phyloP scores from a whole-genome alignment of 1,139 yeast species.

The Kurtzmaniella quercitrusa region DNA sequence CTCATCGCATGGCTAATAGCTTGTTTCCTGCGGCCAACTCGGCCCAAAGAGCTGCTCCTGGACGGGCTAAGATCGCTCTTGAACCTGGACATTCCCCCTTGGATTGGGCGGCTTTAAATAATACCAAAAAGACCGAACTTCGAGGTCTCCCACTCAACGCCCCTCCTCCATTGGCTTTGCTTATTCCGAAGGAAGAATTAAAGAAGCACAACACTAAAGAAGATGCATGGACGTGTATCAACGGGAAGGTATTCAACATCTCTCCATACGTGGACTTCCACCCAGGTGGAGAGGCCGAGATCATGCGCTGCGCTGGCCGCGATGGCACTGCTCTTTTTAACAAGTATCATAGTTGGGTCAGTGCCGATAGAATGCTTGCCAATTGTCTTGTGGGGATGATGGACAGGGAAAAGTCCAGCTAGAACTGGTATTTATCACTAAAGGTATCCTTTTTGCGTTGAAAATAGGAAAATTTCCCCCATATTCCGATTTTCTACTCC shows the following conservation, averaged over 20 bases:
- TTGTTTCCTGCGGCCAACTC: conserved; percentile 40
- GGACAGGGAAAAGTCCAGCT: conserved; percentile 5
- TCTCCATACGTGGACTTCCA: conserved; percentile 81
- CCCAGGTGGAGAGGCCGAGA: conserved; percentile 86
- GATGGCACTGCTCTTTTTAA: conserved; percentile 82
- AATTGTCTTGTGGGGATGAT: conserved; percentile 71
- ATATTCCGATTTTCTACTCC: neutral
- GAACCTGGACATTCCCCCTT: conserved; percentile 82
- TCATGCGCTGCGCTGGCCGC: conserved; percentile 76
- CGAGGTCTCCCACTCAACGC: conserved; percentile 39
- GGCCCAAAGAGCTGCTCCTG: conserved; percentile 29
- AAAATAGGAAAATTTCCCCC: neutral
- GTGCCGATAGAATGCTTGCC: conserved; percentile 75
- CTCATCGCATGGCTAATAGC: conserved; percentile 4
- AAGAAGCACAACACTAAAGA: conserved; percentile 50
- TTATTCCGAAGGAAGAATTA: conserved; percentile 59
- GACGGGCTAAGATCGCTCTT: conserved; percentile 54
- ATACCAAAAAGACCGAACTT: conserved; percentile 23
- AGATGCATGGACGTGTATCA: conserved; percentile 85
- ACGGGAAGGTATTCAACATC: conserved; percentile 79
- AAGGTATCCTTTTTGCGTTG: too few species aligned
- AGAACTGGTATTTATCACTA: neutral
- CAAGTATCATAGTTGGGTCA: conserved; percentile 87
- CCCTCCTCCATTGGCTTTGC: conserved; percentile 44
- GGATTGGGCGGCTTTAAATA: conserved; percentile 74